Evolutionary conservation across 495 filamentous ascomycete species (phyloP).

Genomic region (Xylaria venustula): DNA sequence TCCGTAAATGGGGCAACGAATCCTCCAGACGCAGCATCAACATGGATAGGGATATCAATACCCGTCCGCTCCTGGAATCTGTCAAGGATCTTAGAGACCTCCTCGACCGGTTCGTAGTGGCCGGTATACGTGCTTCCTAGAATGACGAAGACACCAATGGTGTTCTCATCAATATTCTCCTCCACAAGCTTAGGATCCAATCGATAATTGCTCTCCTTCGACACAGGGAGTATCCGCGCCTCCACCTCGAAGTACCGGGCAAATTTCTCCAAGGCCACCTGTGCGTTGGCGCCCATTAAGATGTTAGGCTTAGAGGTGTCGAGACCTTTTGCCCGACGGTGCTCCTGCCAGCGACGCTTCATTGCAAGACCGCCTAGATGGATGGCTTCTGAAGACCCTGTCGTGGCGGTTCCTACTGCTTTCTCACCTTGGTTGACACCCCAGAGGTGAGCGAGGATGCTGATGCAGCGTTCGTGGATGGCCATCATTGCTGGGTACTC

Average conservation of each 20-base stretch:
- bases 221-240: conserved; percentile 66
- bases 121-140: conserved; percentile 74
- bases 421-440: conserved; percentile 61
- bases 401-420: conserved; percentile 71
- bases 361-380: conserved; percentile 75
- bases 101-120: conserved; percentile 73
- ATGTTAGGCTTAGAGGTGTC: conserved; percentile 67
- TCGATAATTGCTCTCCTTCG: conserved; percentile 58
- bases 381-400: conserved; percentile 71
- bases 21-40: conserved; percentile 70
- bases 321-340: conserved; percentile 57
- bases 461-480: conserved; percentile 69
- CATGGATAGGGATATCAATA: conserved; percentile 69
- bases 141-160: conserved; percentile 75
- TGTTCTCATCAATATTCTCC: conserved; percentile 73
- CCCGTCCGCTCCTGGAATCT: conserved; percentile 63
- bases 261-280: conserved; percentile 73
- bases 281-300: conserved; percentile 75
- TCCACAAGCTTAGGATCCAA: conserved; percentile 63
- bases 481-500: conserved; percentile 75
- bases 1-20: conserved; percentile 74
- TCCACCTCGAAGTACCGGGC: conserved; percentile 79
- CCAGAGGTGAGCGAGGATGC: conserved; percentile 71
- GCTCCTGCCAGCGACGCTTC: conserved; percentile 77
- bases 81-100: conserved; percentile 64